Percentiles rank a stretch among this genome's conserved stretches.
Conservation (phyloP, 2,329 filamentous ascomycete species). For the Fusarium sp. region DNA sequence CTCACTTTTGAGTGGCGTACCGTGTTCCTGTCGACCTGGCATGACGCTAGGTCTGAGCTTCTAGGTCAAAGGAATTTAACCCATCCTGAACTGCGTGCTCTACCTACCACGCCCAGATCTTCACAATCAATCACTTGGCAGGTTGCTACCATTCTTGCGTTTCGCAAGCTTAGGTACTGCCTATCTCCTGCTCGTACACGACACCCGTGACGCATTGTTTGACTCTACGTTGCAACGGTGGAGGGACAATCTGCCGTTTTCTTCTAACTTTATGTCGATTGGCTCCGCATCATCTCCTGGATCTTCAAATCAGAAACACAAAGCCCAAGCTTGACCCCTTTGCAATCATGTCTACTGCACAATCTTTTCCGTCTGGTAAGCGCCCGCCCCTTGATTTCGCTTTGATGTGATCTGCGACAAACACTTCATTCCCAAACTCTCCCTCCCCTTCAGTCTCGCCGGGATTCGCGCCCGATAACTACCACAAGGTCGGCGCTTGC, state of each 20-base stretch:
- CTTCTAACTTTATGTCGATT: conserved; percentile 25
- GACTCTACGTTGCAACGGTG: conserved; percentile 33
- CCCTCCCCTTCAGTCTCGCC: conserved; percentile 39
- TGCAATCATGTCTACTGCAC: conserved; percentile 47
- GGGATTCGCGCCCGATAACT: conserved; percentile 35
- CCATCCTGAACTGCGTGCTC: conserved; percentile 45
- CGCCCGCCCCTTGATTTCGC: conserved; percentile 48
- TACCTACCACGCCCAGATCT: conserved; percentile 29
- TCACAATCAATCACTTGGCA: conserved; percentile 30
- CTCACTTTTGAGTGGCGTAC: conserved; percentile 40
- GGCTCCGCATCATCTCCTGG: conserved; percentile 40
- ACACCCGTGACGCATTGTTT: conserved; percentile 33
- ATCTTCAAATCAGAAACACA: conserved; percentile 45
- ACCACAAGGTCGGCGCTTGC: conserved; percentile 40
- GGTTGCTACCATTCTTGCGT: conserved; percentile 15
- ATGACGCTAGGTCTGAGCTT: conserved; percentile 50
- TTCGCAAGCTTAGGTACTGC: conserved; percentile 9
- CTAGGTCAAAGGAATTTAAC: conserved; percentile 49
- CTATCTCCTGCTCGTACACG: conserved; percentile 21
- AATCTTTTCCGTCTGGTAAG: conserved; percentile 47
- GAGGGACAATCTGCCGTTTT: conserved; percentile 30
- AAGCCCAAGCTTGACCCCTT: conserved; percentile 42
- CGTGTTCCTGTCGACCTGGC: conserved; percentile 42
- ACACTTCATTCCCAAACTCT: conserved; percentile 27
- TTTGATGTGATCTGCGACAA: conserved; percentile 47